These are phyloP conservation scores for Aspergillus ellipticus DNA, from an alignment of 495 filamentous ascomycete genomes.

Conservation along the genomic window DNA sequence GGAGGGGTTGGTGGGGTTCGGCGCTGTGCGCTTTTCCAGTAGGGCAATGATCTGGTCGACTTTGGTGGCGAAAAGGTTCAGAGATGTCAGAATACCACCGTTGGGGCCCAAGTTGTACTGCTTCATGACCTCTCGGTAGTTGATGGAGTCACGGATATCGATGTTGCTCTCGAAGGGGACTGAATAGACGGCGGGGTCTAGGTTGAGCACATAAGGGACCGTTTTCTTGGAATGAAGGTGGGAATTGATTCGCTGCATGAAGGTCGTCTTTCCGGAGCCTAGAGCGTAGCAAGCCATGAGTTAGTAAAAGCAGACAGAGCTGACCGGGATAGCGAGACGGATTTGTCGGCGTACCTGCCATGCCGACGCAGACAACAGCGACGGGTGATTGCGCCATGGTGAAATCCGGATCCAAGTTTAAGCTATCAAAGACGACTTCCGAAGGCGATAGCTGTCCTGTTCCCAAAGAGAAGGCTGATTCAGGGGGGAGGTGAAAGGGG, in stretches of 20 bases:
- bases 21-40: slow-evolving; percentile 77
- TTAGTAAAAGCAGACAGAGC: not conserved
- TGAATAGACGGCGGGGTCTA: slow-evolving; percentile 89
- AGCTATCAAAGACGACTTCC: not conserved
- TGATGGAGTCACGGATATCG: slow-evolving; percentile 96
- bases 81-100: slow-evolving; percentile 92
- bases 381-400: slow-evolving; percentile 52
- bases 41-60: slow-evolving; percentile 89
- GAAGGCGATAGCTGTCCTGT: not conserved
- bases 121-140: slow-evolving; percentile 99
- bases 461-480: not conserved
- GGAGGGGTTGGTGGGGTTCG: slow-evolving; percentile 57
- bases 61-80: slow-evolving; percentile 96
- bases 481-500: not conserved
- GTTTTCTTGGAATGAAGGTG: slow-evolving; percentile 72
- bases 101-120: slow-evolving; percentile 98
- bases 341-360: slow-evolving; percentile 64
- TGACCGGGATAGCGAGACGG: not conserved
- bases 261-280: slow-evolving; percentile 97
- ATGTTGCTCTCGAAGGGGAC: slow-evolving; percentile 99
- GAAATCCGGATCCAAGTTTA: not conserved
- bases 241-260: slow-evolving; percentile 96
- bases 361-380: slow-evolving; percentile 91
- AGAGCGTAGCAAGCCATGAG: not conserved
- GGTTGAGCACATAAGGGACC: slow-evolving; percentile 91